Percentiles rank a stretch among this genome's conserved stretches.
Conservation (phyloP, 1,284 basidiomycete genomes). For the Entoloma clypeatum region DNA sequence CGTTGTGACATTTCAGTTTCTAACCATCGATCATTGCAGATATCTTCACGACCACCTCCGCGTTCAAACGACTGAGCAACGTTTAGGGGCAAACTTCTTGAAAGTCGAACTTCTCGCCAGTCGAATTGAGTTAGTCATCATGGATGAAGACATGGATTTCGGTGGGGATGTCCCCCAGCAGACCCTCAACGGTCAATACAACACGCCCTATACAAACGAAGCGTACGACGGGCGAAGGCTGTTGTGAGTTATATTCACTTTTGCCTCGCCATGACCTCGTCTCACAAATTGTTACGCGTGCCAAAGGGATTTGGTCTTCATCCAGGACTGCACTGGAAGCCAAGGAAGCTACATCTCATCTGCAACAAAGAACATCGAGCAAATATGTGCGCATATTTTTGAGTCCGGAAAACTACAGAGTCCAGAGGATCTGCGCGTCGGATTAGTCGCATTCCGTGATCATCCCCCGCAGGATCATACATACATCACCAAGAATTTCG, state of each 20-base stretch:
- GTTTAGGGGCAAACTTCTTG: constrained; percentile 14
- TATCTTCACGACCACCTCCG: constrained; percentile 12
- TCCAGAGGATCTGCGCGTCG: constrained; percentile 86
- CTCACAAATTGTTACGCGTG: constrained; percentile 13
- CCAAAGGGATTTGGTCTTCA: constrained; percentile 78
- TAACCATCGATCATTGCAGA: constrained; percentile 22
- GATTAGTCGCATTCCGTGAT: constrained; percentile 88
- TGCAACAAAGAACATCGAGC: constrained; percentile 97
- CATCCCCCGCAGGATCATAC: constrained; percentile 96
- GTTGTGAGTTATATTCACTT: constrained; percentile 51
- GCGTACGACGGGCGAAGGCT: constrained; percentile 53
- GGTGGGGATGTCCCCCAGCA: constrained; percentile 35
- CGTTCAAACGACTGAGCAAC: constrained; percentile 4
- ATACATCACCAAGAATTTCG: constrained; percentile 90
- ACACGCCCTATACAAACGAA: constrained; percentile 24
- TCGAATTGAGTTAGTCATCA: constrained; percentile 32
- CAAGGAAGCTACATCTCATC: constrained; percentile 83
- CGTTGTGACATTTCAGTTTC: constrained; percentile 15
- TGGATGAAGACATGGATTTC: constrained; percentile 79
- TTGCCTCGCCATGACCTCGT: constrained; percentile 6
- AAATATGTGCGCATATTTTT: constrained; percentile 95
- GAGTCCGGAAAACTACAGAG: constrained; percentile 88
- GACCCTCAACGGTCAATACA: constrained; percentile 34
- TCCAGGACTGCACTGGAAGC: constrained; percentile 90
- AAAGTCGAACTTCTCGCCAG: constrained; percentile 9